These are phyloP conservation scores for Suillus fuscotomentosus DNA, from an alignment of 768 basidiomycete genomes.

Conservation along the genomic window DNA sequence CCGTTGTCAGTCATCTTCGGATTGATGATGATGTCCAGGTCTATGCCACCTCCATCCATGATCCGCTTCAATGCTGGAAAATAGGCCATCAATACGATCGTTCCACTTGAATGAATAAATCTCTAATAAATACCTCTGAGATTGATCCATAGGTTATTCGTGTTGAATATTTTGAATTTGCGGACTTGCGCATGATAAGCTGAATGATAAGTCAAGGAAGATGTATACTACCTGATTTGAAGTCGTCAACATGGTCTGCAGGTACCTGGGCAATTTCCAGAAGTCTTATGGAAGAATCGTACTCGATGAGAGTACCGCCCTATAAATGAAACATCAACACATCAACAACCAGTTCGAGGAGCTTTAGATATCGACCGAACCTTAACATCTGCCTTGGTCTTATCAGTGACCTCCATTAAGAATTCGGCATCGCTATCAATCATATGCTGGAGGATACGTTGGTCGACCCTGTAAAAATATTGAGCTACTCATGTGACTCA, in stretches of 20 bases:
- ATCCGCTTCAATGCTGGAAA: constrained; percentile 79
- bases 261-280: constrained; percentile 96
- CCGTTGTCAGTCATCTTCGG: constrained; percentile 86
- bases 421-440: constrained; percentile 79
- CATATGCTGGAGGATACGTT: constrained; percentile 85
- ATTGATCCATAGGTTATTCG: constrained; percentile 82
- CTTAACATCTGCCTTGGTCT: constrained; percentile 86
- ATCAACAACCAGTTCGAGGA: neutral
- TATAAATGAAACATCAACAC: constrained; percentile 17
- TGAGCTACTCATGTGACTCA: constrained; percentile 6
- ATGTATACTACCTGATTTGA: constrained; percentile 64
- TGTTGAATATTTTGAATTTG: constrained; percentile 95
- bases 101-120: neutral
- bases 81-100: neutral
- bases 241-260: constrained; percentile 90
- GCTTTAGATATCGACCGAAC: constrained; percentile 16
- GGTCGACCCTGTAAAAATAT: constrained; percentile 58
- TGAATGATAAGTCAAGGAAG: constrained; percentile 2
- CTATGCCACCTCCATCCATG: constrained; percentile 84
- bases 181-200: constrained; percentile 43
- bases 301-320: constrained; percentile 89
- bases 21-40: constrained; percentile 95
- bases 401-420: constrained; percentile 95
- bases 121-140: constrained; percentile 53
- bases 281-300: constrained; percentile 83